Conservation (phyloP, 306 rosid species). For the Datisca glomerata region DNA sequence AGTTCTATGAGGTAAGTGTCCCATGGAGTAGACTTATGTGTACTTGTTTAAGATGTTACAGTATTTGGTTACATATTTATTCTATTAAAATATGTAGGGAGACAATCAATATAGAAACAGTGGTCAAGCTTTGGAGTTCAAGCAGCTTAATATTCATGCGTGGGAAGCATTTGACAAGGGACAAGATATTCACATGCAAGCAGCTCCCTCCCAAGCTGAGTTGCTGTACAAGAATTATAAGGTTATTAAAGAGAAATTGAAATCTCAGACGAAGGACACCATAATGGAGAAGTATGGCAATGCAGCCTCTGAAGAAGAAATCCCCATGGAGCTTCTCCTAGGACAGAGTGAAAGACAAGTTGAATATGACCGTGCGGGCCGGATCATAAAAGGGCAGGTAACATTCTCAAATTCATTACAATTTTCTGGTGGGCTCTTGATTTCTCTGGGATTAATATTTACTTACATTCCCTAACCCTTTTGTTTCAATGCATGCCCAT, state of each 20-base stretch:
- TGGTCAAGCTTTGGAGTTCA: slow-evolving; percentile 54
- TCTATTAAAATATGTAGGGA: slow-evolving; percentile 13
- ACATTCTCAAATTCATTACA: too few species aligned
- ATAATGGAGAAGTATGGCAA: slow-evolving; percentile 54
- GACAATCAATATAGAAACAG: slow-evolving; percentile 42
- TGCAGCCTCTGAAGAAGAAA: slow-evolving; percentile 35
- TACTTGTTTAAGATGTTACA: neutral
- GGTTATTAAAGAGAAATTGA: slow-evolving; percentile 38
- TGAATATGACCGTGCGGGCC: slow-evolving; percentile 56
- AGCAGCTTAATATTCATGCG: slow-evolving; percentile 43
- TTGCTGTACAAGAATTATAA: slow-evolving; percentile 45
- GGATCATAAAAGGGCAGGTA: slow-evolving; percentile 49
- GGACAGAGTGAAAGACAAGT: slow-evolving; percentile 54
- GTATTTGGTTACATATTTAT: neutral
- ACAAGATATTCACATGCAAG: slow-evolving; percentile 58
- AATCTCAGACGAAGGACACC: slow-evolving; percentile 43
- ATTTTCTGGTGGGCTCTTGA: too few species aligned
- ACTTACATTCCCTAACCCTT: too few species aligned
- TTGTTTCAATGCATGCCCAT: too few species aligned
- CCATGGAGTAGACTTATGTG: neutral
- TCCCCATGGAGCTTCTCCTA: slow-evolving; percentile 54
- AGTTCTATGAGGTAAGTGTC: slow-evolving; percentile 40
- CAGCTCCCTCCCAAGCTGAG: slow-evolving; percentile 67
- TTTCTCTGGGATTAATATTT: too few species aligned
- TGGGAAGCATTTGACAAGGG: slow-evolving; percentile 62